Evolutionary conservation across 2,329 filamentous ascomycete genomes (phyloP), one percentile per base, ranked within the genome.

Genomic region (Biscogniauxia mediterranea): DNA sequence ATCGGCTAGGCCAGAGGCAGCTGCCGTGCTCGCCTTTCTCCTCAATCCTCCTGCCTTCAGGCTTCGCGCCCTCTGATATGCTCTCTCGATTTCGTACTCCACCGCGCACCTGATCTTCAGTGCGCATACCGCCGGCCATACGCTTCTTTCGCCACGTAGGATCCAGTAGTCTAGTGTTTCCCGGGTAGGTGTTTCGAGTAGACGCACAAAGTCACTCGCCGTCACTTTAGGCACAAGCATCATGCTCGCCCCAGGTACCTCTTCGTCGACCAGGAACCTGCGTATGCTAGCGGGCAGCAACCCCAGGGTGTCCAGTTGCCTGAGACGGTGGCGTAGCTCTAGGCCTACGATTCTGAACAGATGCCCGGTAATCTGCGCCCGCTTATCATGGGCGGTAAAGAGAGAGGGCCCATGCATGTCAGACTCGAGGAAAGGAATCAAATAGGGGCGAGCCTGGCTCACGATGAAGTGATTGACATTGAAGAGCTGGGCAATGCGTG

Each of bases 381-480:
- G 83, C 78, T 78, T 84, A 75, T 79, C 85, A 70, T 79, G 85
- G 64, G 80, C 86, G 74, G 80, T 84, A 68, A 80, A 84, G 72
- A 82, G 84, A 68, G 86, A 85, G 0, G 91, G 89, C 4, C 90
- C 89, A 75, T 93, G 90, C 78, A 93, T 87, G 68, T 94, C 91
- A 53, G 89, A 90, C 63, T 89, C 87, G 5, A 96, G 81, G 69
- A 97, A 95, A 0, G 93, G 93, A 26, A 94, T 89, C 17, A 97
- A 81, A 75, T 96, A 97, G 0, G 94, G 94, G 2, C 93, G 85
- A 0, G 94, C 93, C 78, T 97, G 94, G 66, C 91, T 95, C 67
- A 98, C 88, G 66, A 98, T 92, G 77, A 96, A 97, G 79, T 97
- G 93, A 73, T 97, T 96, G 57, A 96, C 91, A 73, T 96, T 96